phyloP scores from a whole-genome alignment of 2,329 filamentous ascomycete species.

The Venturia oleaginea region DNA sequence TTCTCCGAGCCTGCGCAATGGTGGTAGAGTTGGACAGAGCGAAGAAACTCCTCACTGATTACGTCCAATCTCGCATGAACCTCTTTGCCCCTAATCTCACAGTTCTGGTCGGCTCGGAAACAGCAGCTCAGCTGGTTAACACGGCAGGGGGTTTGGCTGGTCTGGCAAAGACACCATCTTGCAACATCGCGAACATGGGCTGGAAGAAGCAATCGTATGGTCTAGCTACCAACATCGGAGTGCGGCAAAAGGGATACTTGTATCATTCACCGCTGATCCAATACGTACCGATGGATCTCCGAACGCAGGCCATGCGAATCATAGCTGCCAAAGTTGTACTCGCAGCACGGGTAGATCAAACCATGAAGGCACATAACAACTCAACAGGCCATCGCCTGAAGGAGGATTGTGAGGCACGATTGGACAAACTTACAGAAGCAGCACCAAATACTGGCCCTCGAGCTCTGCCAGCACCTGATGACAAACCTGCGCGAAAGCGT shows the following conservation, averaged over 20 bases:
- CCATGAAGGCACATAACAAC: constrained; percentile 73
- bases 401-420: constrained; percentile 69
- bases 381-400: constrained; percentile 74
- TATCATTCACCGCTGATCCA: constrained; percentile 87
- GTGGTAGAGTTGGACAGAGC: constrained; percentile 78
- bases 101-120: constrained; percentile 79
- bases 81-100: constrained; percentile 93
- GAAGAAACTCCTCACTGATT: constrained; percentile 79
- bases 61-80: constrained; percentile 94
- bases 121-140: constrained; percentile 93
- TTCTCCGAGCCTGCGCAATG: constrained; percentile 76
- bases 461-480: constrained; percentile 84
- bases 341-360: constrained; percentile 83
- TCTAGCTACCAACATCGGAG: constrained; percentile 83
- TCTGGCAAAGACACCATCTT: constrained; percentile 84
- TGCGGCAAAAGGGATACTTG: constrained; percentile 86
- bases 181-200: constrained; percentile 84
- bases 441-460: constrained; percentile 80
- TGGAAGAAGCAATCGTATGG: constrained; percentile 79
- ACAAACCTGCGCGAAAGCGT: constrained; percentile 88
- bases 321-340: constrained; percentile 88
- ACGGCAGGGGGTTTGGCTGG: constrained; percentile 81
- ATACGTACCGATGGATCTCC: constrained; percentile 74
- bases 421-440: constrained; percentile 89
- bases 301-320: constrained; percentile 89